Evolutionary conservation across 163 green algal species (phyloP).

Genomic region (Chloromonas sp.): DNA sequence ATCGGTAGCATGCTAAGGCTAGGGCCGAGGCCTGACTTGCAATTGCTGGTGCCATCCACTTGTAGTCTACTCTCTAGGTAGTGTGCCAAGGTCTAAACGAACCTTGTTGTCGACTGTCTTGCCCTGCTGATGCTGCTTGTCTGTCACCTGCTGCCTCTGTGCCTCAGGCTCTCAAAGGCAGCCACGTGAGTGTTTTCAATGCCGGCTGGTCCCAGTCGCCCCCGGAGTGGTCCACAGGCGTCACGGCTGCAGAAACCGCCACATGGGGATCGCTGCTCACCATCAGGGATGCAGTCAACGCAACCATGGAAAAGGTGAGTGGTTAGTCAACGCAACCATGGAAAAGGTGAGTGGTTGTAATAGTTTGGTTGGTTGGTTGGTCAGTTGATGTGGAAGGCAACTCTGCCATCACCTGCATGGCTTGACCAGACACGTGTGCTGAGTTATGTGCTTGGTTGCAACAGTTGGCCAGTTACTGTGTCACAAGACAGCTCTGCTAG

Average conservation of each 20-base stretch:
- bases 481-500: too few relatives aligned
- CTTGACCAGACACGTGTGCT: too few relatives aligned
- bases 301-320: slow-evolving; percentile 44
- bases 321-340: slow-evolving; percentile 42
- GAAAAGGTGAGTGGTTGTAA: slow-evolving; percentile 32
- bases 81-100: too few relatives aligned
- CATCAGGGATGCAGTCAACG: slow-evolving; percentile 55
- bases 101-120: too few relatives aligned
- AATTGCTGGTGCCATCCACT: too few relatives aligned
- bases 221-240: slow-evolving; percentile 25
- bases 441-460: too few relatives aligned
- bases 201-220: slow-evolving; percentile 56
- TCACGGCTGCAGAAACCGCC: slow-evolving; percentile 8
- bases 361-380: neutral
- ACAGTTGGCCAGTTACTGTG: too few relatives aligned
- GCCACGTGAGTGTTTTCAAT: slow-evolving; percentile 42
- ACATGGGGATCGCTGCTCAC: slow-evolving; percentile 34
- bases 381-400: neutral
- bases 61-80: too few relatives aligned
- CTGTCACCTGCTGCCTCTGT: neutral
- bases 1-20: too few relatives aligned
- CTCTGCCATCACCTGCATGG: too few relatives aligned
- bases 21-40: too few relatives aligned
- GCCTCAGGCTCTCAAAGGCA: slow-evolving; percentile 6
- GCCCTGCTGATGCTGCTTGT: too few relatives aligned